Base-by-base conservation (phyloP, 78 protist genomes). In the Dictyostelium purpureum region DNA sequence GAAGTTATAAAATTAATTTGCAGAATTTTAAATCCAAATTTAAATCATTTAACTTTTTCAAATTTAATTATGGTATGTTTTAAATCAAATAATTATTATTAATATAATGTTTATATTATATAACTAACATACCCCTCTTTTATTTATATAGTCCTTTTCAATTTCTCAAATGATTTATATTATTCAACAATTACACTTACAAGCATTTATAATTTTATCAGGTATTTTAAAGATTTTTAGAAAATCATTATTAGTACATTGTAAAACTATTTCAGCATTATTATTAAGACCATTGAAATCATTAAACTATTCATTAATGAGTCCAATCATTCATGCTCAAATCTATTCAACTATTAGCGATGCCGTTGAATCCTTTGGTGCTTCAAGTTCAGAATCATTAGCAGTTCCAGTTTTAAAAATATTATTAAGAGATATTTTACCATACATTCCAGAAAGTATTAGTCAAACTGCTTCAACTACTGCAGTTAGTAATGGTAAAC, bases 351-450 rank as follows among this genome's bases (percentile, higher is more conserved):
- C 74, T 7, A 45, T 73, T 2, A 0, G 18, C 1, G 82, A 35
- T 56, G 75, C 82, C 1, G 61, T 85, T 35, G 92, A 85, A 74
- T 52, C 92, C 2, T 43, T 85, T 38, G 92, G 92, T 38, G 28
- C 82, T 16, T 26, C 83, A 6, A 71, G 92, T 59, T 31, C 51
- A 0, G 92, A 85, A 26, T 45, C 16, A 54, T 51, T 85, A 4
- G 92, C 73, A 18, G 43, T 54, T 4, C 92, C 79, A 31, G 35
- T 73, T 2, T 49, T 57, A 56, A 77, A 81, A 56, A 3, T 73
- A 11, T 24, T 85, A 19, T 42, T 85, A 5, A 37, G 28, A 42
- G 76, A 85, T 45, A 59, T 85, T 12, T 66, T 38, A 59, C 92
- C 92, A 31, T 70, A 67, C 66, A 73, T 73, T 2, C 92, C 92